Base-by-base conservation (phyloP, 2,329 filamentous ascomycete species). In the Lachnellula occidentalis region DNA sequence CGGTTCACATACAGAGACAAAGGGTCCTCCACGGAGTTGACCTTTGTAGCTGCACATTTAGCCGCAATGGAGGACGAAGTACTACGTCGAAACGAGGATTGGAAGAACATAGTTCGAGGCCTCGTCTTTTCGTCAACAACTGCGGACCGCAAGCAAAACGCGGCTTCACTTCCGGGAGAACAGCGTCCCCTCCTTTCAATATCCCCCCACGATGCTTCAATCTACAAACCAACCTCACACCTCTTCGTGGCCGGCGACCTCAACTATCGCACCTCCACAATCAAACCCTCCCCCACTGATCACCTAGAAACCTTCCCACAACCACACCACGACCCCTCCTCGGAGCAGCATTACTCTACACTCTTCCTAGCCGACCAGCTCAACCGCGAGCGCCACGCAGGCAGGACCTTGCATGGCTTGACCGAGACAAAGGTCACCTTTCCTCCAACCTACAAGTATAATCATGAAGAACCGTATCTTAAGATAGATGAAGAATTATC, bases 381-480 rank as follows among this genome's bases (percentile, higher is more conserved):
- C 21, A 85, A 75, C 2, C 77, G 81, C 47, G 91, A 97, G 71
- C 82, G 82, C 50, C 71, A 71, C 4, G 83, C 84, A 1, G 83
- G 85, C 0, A 79, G 84, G 15, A 90, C 88, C 2, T 74, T 95
- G 22, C 91, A 97, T 59, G 86, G 89, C 4, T 75, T 99, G 34
- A 73, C 75, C 9, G 94, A 99, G 72, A 81, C 85, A 1, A 74
- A 79, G 1, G 83, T 97, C 55, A 72, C 71, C 4, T 99, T 97
- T 66, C 87, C 91, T 1, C 94, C 94, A 0, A 96, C 94, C 0
- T 99, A 99, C 77, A 99, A 99, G 71, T 95, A 94, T 69, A 78
- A 79, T 34, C 70, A 79, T 1, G 65, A 72, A 31, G 68, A 70
- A 7, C 72, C 75, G 14, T 73, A 71, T 24, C 63, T 77, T 54